Evolutionary conservation across 306 rosid genomes (phyloP).

Genomic region (Pachyrhizus erosus): DNA sequence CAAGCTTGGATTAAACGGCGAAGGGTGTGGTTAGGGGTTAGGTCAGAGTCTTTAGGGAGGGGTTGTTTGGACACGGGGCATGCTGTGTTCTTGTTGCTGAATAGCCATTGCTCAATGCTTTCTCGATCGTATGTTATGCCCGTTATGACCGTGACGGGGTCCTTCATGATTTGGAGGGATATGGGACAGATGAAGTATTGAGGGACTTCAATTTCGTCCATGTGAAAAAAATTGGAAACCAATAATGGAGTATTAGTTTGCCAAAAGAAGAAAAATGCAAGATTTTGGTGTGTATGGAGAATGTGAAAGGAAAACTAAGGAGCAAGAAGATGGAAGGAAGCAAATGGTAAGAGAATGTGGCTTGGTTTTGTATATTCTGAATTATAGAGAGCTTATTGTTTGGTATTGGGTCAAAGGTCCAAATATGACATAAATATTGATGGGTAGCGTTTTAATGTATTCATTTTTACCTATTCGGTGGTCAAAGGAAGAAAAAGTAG

Average conservation of each 20-base stretch:
- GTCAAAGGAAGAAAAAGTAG: conserved; percentile 58
- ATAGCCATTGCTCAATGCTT: conserved; percentile 77
- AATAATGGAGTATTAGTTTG: background rate
- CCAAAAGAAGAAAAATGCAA: background rate
- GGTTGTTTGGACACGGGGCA: conserved; percentile 72
- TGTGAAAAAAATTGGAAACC: conserved; percentile 1
- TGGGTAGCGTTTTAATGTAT: conserved; percentile 12
- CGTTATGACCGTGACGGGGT: conserved; percentile 73
- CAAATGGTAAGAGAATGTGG: conserved; percentile 50
- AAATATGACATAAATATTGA: conserved; percentile 20
- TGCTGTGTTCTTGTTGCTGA: conserved; percentile 49
- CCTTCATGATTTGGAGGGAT: conserved; percentile 78
- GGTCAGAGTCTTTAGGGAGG: conserved; percentile 51
- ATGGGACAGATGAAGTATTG: conserved; percentile 73
- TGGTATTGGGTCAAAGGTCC: conserved; percentile 39
- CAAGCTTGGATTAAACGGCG: conserved; percentile 81
- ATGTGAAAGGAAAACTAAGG: background rate
- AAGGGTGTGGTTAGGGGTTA: conserved; percentile 77
- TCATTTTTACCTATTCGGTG: conserved; percentile 48
- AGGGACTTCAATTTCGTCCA: conserved; percentile 82
- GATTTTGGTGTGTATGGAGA: background rate
- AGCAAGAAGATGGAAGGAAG: background rate
- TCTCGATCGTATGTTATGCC: conserved; percentile 86
- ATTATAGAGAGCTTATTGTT: background rate
- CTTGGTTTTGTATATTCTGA: conserved; percentile 7